These are phyloP conservation scores for Arctium minus DNA, from an alignment of 129 eudicot species.

Conservation along the genomic window DNA sequence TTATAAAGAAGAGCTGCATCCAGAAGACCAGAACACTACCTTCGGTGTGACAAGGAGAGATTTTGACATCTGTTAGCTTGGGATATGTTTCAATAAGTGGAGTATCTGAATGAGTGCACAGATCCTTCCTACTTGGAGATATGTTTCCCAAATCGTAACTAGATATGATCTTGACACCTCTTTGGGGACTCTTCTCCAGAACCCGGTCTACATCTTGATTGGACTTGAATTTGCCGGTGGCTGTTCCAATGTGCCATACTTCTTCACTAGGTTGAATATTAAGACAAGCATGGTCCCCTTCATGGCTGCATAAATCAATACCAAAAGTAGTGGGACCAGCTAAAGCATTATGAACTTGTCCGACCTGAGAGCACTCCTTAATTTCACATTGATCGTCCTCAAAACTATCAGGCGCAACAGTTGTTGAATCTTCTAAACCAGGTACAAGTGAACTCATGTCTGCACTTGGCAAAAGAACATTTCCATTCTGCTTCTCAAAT, in stretches of 20 bases:
- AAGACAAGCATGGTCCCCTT: constrained; percentile 9
- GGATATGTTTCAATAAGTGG: not conserved
- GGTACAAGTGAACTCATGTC: constrained; percentile 26
- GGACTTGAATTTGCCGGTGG: constrained; percentile 8
- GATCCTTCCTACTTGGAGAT: constrained; percentile 3
- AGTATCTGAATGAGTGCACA: not conserved
- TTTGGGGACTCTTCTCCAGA: constrained; percentile 19
- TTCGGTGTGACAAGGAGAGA: not conserved
- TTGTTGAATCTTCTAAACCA: constrained; percentile 30
- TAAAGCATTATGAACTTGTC: constrained; percentile 29
- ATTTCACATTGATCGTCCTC: constrained; percentile 46
- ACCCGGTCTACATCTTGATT: not conserved
- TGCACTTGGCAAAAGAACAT: constrained; percentile 12
- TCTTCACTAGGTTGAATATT: constrained; percentile 14
- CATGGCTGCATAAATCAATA: constrained; percentile 12
- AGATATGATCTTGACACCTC: constrained; percentile 5
- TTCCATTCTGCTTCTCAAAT: constrained; percentile 22
- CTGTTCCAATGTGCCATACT: constrained; percentile 20
- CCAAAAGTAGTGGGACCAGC: constrained; percentile 23
- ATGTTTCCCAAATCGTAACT: not conserved
- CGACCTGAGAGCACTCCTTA: constrained; percentile 12
- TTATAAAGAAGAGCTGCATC: not conserved
- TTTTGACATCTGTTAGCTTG: not conserved
- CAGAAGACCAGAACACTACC: constrained; percentile 16
- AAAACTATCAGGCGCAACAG: constrained; percentile 66